These are phyloP conservation scores for Aspergillus viridinutans DNA, from an alignment of 2,329 filamentous ascomycete genomes.

Conservation along the genomic window DNA sequence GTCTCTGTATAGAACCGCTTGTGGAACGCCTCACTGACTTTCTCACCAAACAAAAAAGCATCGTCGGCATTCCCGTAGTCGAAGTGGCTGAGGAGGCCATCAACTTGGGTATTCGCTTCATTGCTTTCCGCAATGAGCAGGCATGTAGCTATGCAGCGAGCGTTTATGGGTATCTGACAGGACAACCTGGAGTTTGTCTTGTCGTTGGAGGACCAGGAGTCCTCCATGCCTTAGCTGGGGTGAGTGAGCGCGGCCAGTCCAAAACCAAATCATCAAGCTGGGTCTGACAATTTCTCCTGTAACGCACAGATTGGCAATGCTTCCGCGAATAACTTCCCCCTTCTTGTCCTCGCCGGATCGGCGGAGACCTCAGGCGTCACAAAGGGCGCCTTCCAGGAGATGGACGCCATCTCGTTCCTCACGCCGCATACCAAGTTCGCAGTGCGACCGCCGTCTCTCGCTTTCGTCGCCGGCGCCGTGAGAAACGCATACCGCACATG, in stretches of 20 bases:
- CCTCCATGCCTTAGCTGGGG: constrained; percentile 55
- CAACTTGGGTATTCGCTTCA: constrained; percentile 54
- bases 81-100: constrained; percentile 56
- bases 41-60: too few relatives aligned
- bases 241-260: constrained; percentile 25
- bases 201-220: constrained; percentile 58
- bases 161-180: constrained; percentile 56
- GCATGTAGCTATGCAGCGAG: constrained; percentile 56
- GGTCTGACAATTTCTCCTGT: neutral
- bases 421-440: constrained; percentile 52
- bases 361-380: constrained; percentile 49
- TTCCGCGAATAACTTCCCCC: constrained; percentile 52
- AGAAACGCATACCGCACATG: constrained; percentile 50
- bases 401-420: constrained; percentile 52
- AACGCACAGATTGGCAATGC: constrained; percentile 44
- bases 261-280: neutral
- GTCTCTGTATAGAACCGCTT: too few relatives aligned
- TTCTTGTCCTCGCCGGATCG: constrained; percentile 53
- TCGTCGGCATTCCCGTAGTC: constrained; percentile 54
- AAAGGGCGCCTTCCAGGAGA: constrained; percentile 55
- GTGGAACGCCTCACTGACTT: too few relatives aligned
- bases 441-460: constrained; percentile 43
- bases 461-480: constrained; percentile 46
- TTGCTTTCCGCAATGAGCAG: constrained; percentile 58
- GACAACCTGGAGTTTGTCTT: constrained; percentile 53